Base-by-base conservation (phyloP, 1,284 basidiomycete genomes). In the Moesziomyces sp. region DNA sequence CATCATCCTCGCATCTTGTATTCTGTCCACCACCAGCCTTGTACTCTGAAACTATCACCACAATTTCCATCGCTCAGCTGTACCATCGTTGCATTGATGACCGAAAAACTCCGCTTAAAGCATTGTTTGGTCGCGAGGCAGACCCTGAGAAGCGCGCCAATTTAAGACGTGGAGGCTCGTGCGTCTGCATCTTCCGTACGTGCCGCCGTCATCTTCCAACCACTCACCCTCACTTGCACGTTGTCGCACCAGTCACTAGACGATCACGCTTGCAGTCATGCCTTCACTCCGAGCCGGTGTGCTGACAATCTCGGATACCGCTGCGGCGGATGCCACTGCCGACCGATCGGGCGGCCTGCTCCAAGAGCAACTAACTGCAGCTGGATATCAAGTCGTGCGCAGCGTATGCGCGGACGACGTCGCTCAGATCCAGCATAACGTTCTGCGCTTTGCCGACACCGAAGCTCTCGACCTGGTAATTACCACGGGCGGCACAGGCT, bases 401-500 rank as follows among this genome's bases (percentile, higher is more conserved):
- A 30, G 46, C 10, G 47, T 79, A n/a, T 69, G 67, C 10, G 18
- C 65, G 3, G 79, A 81, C 52, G 67, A 80, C 7, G 9, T 51
- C 9, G 35, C 18, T 0, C 8, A 43, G 9, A 68, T 73, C 28
- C 56, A 43, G 4, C 5, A 28, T 5, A n/a, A 28, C 1, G 57
- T 73, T 1, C 14, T 24, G 5, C 14, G 30, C 2, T 24, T 76
- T 57, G 26, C 58, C 6, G 77, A 79, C 16, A 30, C 49, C 3
- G 24, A 48, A 5, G 28, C 24, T 0, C 28, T 73, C 7, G 52
- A 71, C 6, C 52, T 80, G 23, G 62, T 80, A 24, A 86, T 94
- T 61, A 92, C 92, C 5, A 92, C 91, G 0, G 93, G 93, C 11
- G 93, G 93, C 2, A 95, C 93, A 0, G 93, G 93, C 5, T 93